phyloP scores from a whole-genome alignment of 768 basidiomycete genomes.

The Trametes elegans region DNA sequence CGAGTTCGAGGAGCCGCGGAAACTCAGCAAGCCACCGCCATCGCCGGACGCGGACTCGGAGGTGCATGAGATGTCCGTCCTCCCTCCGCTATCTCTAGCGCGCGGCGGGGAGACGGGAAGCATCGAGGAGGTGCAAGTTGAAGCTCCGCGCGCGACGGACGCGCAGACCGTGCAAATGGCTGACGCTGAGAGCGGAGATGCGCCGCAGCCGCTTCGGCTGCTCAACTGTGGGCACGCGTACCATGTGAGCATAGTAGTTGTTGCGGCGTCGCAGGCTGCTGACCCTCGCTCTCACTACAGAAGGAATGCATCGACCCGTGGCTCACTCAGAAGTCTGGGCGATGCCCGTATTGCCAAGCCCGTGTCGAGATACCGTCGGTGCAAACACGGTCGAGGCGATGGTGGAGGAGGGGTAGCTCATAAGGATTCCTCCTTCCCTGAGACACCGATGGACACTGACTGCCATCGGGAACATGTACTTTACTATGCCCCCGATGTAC shows the following conservation, averaged over 20 bases:
- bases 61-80: neutral
- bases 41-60: constrained; percentile 32
- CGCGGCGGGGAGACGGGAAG: neutral
- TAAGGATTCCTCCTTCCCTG: neutral
- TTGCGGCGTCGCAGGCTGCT: neutral
- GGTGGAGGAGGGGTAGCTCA: neutral
- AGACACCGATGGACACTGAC: no score
- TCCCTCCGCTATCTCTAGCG: neutral
- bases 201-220: constrained; percentile 71
- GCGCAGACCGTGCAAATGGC: constrained; percentile 5
- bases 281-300: neutral
- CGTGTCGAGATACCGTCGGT: constrained; percentile 7
- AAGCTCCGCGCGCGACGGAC: constrained; percentile 1
- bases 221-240: constrained; percentile 85
- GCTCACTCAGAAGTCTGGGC: constrained; percentile 16
- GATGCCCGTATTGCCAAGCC: constrained; percentile 14
- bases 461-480: no score
- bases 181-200: constrained; percentile 44
- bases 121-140: constrained; percentile 5
- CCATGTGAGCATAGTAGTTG: constrained; percentile 59
- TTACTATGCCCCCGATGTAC: no score
- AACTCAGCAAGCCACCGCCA: neutral
- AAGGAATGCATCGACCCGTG: constrained; percentile 15
- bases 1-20: constrained; percentile 76
- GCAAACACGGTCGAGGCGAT: neutral